Percentiles rank a stretch among this genome's conserved stretches.
phyloP scores from a whole-genome alignment of 176 grass and related monocot genomes.

The Paspalum notatum region DNA sequence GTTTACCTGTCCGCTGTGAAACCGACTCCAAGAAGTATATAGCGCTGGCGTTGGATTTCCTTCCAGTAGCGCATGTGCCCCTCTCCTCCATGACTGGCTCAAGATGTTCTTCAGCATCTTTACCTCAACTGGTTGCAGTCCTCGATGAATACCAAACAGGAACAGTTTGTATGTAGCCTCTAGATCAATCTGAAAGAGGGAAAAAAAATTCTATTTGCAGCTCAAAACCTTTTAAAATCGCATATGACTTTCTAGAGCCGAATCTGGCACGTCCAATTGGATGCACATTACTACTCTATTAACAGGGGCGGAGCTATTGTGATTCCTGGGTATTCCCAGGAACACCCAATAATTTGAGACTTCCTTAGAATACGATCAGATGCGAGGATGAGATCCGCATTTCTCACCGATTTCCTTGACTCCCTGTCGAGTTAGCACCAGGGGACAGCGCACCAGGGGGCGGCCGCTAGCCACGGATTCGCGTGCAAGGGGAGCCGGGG shows the following conservation, averaged over 20 bases:
- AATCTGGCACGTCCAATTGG: neutral
- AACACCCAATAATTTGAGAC: no score
- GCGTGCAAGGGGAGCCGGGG: no score
- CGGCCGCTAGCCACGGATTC: no score
- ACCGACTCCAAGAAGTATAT: slow-evolving; percentile 45
- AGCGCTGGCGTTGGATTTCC: slow-evolving; percentile 21
- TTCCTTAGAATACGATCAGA: no score
- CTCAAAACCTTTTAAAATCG: neutral
- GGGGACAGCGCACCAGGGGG: no score
- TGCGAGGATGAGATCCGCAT: no score
- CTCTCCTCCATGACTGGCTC: slow-evolving; percentile 51
- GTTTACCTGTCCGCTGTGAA: slow-evolving; percentile 57
- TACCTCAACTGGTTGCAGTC: neutral
- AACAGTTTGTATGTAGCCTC: neutral
- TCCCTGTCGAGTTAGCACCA: no score
- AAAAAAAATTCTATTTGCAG: neutral
- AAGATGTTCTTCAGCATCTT: slow-evolving; percentile 58
- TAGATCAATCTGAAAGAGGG: neutral
- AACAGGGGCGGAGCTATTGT: no score
- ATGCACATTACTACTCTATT: neutral
- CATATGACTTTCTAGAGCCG: neutral
- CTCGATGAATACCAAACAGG: neutral
- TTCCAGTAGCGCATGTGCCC: slow-evolving; percentile 15
- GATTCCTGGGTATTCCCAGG: no score
- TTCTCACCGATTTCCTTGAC: no score